Percentiles rank a stretch among this genome's conserved stretches.
phyloP scores from a whole-genome alignment of 2,329 filamentous ascomycete species.

The Ceratocystis variospora region DNA sequence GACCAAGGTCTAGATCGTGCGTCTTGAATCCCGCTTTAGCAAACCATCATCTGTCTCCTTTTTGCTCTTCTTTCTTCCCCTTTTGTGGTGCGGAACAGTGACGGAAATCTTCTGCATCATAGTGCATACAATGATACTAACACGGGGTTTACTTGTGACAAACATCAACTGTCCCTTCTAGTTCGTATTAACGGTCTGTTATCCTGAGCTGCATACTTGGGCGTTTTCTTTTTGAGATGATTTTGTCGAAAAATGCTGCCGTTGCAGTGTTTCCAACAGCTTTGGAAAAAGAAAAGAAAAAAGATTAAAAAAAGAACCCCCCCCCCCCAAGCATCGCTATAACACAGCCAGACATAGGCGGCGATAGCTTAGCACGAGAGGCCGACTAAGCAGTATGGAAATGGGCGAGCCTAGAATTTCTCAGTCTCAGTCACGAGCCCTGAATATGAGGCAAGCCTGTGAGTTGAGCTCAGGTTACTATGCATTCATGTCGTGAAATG shows the following conservation, averaged over 20 bases:
- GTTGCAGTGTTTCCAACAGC: not conserved
- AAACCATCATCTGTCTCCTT: not conserved
- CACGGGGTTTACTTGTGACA: not conserved
- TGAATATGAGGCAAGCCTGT: not conserved
- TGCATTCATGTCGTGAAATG: not conserved
- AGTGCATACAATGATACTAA: not conserved
- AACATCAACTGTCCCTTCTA: not conserved
- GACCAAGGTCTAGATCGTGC: not conserved
- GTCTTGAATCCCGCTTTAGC: not conserved
- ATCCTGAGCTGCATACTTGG: not conserved
- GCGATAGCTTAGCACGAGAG: not conserved
- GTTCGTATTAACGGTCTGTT: not conserved
- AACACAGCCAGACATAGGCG: not conserved
- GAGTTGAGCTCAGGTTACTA: not conserved
- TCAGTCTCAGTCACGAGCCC: too few relatives aligned
- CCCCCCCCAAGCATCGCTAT: not conserved
- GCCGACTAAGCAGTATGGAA: not conserved
- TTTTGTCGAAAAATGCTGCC: conserved; percentile 1
- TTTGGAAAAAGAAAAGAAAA: too few relatives aligned
- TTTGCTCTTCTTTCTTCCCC: not conserved
- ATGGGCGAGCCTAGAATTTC: not conserved
- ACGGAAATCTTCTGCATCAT: not conserved
- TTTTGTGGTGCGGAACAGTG: not conserved
- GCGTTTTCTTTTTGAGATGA: not conserved
- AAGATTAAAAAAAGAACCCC: too few relatives aligned